Base-by-base conservation (phyloP, 768 basidiomycete genomes). In the Leucocoprinus birnbaumii region DNA sequence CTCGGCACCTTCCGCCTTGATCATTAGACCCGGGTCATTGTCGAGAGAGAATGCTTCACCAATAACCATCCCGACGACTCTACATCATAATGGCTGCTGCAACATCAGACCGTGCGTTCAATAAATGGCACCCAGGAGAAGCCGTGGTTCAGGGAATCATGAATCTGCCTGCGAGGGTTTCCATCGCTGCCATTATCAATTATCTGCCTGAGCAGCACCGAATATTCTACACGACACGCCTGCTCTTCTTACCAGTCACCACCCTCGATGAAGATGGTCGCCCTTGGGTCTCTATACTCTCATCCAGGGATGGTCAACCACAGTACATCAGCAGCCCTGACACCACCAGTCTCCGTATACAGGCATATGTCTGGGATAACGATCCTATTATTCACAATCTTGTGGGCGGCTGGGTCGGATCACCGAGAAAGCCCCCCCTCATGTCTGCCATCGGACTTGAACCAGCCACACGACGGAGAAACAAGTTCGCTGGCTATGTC, bases 391-490 rank as follows among this genome's bases (percentile, higher is more conserved):
- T 68, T 18, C 67, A 71, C 47, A 79, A 73, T 53, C 59, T 70
- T 35, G 58, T 64, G 21, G 43, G 57, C 3, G 57, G 60, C 27
- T 58, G 50, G 21, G 40, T 46, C n/a, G 58, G 62, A 18, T 27
- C 38, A 27, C 26, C 46, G 2, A 16, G 37, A 13, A 63, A 61
- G 37, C 58, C 3, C 16, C 67, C 67, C 47, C 65, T 84, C 3
- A 69, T 79, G 14, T 82, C 83, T 8, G 84, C 84, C 0, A 75
- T 86, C 38, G 85, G 83, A 3, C 74, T 86, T n/a, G 82, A 86
- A 56, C 73, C 82, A 27, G 65, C 73, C 11, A 83, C 82, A 1
- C 67, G 84, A 27, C 65, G 83, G 60, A 73, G 84, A 60, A 85
- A 85, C 61, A 86, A 86, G 64, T 80, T 86, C 57, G 79, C 82